Base-by-base conservation (phyloP, 148 eudicot species). In the Fagopyrum homotropicum region DNA sequence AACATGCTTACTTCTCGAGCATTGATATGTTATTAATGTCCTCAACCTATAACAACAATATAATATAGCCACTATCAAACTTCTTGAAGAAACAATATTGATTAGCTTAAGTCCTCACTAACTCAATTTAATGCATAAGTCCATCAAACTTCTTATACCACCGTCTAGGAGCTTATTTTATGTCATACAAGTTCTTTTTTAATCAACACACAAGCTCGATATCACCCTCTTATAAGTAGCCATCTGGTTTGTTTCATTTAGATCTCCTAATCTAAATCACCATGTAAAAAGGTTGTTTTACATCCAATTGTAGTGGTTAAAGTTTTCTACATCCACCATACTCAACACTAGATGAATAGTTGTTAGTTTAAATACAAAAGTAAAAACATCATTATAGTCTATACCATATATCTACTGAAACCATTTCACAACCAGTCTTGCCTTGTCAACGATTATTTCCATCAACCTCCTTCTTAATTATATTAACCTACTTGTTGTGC, bases 261-360 rank as follows among this genome's bases (percentile, higher is more conserved):
- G 40, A 69, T 26, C 47, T 35, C 40, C 2, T 35, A 35, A 35
- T 35, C 40, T 35, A 35, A 35, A 35, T 35, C 40, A 35, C 40
- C 72, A 30, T 69, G 72, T 22, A 69, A 26, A 69, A 40, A 40
- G 7, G 72, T 15, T 69, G 72, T 69, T 40, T 69, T 69, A 69
- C 72, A 69, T 69, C 72, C 45, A 69, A 8, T 1, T 49, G 0
- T 49, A 7, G 52, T 8, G 9, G 2, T 3, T 14, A 0, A 49
- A 49, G 52, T 49, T 49, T 9, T 49, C 52, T 48, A 2, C 52
- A 49, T 2, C 52, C 52, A 49, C 52, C 52, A 7, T 49, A 49
- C 52, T 49, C 52, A 49, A 49, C 10, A 49, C 14, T 6, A 49
- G 52, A 2, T 12, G 52, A 8, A 49, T 49, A 6, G 10, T 49